Evolutionary conservation across 805 yeast genomes (phyloP).

Genomic region (Wickerhamomyces bovis): DNA sequence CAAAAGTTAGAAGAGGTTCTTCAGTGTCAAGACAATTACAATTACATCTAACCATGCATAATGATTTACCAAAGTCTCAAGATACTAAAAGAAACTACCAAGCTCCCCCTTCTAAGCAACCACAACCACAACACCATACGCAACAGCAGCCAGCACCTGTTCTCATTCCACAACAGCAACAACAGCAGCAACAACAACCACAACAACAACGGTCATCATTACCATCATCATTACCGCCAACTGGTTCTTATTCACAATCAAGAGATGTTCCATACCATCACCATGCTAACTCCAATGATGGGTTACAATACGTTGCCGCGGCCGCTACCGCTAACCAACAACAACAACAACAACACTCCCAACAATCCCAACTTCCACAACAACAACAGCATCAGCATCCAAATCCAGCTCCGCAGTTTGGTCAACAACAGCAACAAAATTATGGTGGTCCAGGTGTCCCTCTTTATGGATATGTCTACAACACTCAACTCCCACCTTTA

Average conservation of each 20-base stretch:
- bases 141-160: conserved; percentile 26
- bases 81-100: conserved; percentile 30
- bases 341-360: background rate
- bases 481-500: background rate
- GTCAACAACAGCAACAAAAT: background rate
- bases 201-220: too few relatives aligned
- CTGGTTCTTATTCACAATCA: conserved; percentile 6
- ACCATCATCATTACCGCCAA: conserved; percentile 4
- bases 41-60: conserved; percentile 51
- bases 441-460: conserved; percentile 5
- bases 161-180: background rate
- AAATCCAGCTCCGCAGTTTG: background rate
- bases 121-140: conserved; percentile 27
- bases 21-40: conserved; percentile 77
- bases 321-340: background rate
- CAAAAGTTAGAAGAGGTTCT: conserved; percentile 72
- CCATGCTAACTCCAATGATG: background rate
- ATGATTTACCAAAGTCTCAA: conserved; percentile 32
- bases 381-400: conserved; percentile 1
- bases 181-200: too few relatives aligned
- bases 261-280: conserved; percentile 2
- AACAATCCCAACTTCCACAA: background rate
- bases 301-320: background rate
- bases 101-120: conserved; percentile 17
- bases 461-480: background rate